Evolutionary conservation across 169 alveolate species (phyloP), one percentile per base, ranked within the genome.

Genomic region (Plasmodium berghei): DNA sequence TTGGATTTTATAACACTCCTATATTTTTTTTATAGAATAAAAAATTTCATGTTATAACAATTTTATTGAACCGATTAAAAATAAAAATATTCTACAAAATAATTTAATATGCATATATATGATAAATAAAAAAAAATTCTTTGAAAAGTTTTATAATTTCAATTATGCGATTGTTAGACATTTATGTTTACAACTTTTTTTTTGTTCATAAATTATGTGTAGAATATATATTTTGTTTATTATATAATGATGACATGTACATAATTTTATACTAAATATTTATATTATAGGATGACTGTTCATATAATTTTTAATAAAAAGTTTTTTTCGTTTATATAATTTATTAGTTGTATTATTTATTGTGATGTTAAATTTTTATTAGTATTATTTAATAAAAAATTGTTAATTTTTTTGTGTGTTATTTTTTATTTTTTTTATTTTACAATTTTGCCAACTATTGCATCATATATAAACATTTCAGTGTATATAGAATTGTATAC

Each of bases 231-330:
- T 52, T 12, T 52, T 14, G 6, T 12, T 16, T 12, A 14, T 14
- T 52, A 52, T 52, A 52, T 52, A 16, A 52, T 12, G n/a, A 6
- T 52, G 20, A 14, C 2, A 52, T 52, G 59, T 52, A 52, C 59
- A 52, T 24, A 20, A 42, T 59, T 73, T 49, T 59, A 46, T 46
- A 28, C 58, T 73, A 73, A 34, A 58, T 73, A n/a, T 28, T 26
- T 72, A 73, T 61, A 72, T 34, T 10, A 20, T 54, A 42, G 40
- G 54, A 62, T 26, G 63, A 62, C 67, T 46, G 74, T 74, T 74
- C 73, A 74, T 74, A 69, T 46, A 74, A 45, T 74, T 74, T 74
- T 62, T 20, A 61, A 40, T 40, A 62, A 46, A 61, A n/a, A 46
- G 20, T 34, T 61, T 61, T 61, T 59, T 73, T 58, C 61, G 56